These are phyloP conservation scores for Globisporangium ultimum DNA, from an alignment of 352 stramenopile species.

Conservation along the genomic window DNA sequence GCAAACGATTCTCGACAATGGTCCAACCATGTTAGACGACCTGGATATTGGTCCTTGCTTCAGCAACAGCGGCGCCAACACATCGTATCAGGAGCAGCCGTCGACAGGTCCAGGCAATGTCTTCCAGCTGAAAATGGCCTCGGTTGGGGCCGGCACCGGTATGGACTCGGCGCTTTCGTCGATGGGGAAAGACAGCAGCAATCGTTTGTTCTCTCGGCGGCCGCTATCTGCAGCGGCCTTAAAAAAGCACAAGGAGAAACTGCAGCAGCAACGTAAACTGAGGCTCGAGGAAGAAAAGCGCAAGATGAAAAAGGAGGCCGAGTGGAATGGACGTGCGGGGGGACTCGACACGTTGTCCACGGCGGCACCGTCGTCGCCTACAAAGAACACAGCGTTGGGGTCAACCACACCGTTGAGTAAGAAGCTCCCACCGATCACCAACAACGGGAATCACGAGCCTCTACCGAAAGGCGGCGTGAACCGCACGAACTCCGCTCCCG, in stretches of 20 bases:
- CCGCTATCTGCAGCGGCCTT: slow-evolving; percentile 58
- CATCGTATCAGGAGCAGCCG: not conserved
- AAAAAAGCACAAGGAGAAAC: slow-evolving; percentile 75
- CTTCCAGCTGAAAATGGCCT: slow-evolving; percentile 62
- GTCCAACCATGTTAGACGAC: slow-evolving; percentile 7
- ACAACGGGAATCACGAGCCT: slow-evolving; percentile 1
- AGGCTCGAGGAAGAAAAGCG: slow-evolving; percentile 57
- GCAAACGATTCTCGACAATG: slow-evolving; percentile 38
- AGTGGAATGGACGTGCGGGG: slow-evolving; percentile 73
- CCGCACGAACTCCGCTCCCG: slow-evolving; percentile 59
- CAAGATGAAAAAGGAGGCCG: slow-evolving; percentile 61
- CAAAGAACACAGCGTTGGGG: not conserved
- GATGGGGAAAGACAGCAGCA: slow-evolving; percentile 54
- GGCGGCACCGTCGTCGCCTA: not conserved
- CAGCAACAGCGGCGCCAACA: not conserved
- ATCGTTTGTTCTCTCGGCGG: slow-evolving; percentile 53
- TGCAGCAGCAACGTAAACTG: slow-evolving; percentile 53
- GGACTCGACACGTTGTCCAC: slow-evolving; percentile 51
- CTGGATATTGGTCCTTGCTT: slow-evolving; percentile 1
- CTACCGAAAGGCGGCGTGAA: slow-evolving; percentile 26
- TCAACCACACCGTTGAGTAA: slow-evolving; percentile 28
- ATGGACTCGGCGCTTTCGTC: slow-evolving; percentile 22
- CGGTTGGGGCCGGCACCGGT: slow-evolving; percentile 15
- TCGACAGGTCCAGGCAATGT: slow-evolving; percentile 30
- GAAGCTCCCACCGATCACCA: slow-evolving; percentile 63